Base-by-base conservation (phyloP, 768 basidiomycete species). In the Rickenella mellea region DNA sequence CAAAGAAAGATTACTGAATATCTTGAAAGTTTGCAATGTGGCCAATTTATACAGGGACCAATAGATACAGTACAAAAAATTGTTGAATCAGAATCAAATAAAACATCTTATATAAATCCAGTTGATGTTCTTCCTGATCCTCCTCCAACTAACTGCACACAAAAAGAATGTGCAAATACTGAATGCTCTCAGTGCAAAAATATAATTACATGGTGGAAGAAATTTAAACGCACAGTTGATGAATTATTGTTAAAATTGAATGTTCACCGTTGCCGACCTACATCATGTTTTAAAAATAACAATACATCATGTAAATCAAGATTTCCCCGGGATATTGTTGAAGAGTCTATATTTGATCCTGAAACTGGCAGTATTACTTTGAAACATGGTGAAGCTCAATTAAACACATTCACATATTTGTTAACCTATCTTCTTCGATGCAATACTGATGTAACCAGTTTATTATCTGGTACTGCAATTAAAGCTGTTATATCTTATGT, bases 391-490 rank as follows among this genome's bases (percentile, higher is more conserved):
- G 67, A 70, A 39, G 31, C 51, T 6, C 56, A 51, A 61, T 48
- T 70, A 0, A 73, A 73, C 41, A 64, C 52, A 0, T 55, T 62
- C 17, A 56, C 55, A 8, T 43, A 55, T 8, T 21, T 43, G 0
- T 4, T 69, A 1, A 59, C 62, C 1, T 67, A 66, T 48, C 19
- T 65, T 0, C 15, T 66, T 2, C 28, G 61, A 6, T 65, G 62
- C 39, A 70, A 70, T 39, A 61, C 64, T 5, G 66, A 69, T 53
- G 56, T 64, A 0, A 63, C 64, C 0, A 59, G 59, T 41, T 38
- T 69, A 1, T 38, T 60, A n/a, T 67, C 64, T 15, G 67, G 68
- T 0, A 69, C 68, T 3, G 52, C 61, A 1, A 55, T 70, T 1
- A 66, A 68, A 39, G 56, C 63, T 14, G 53, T 66, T 2, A 44